phyloP scores from a whole-genome alignment of 768 basidiomycete genomes.

The Tulasnella calospora region DNA sequence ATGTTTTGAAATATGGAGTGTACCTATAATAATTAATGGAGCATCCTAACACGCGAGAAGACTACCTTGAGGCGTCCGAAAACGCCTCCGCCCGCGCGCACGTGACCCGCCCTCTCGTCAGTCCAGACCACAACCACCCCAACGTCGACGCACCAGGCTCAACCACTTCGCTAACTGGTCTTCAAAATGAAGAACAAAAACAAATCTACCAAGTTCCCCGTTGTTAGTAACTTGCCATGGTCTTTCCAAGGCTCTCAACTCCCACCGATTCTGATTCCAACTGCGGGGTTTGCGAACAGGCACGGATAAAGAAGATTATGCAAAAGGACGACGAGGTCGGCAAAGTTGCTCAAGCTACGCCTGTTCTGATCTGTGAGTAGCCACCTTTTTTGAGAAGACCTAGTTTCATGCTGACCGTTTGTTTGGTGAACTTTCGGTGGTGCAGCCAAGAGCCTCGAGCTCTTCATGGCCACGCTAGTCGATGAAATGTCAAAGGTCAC shows the following conservation, averaged over 20 bases:
- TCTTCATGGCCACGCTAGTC: constrained; percentile 81
- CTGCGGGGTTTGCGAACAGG: constrained; percentile 44
- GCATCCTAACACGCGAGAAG: too few relatives aligned
- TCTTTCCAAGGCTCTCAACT: neutral
- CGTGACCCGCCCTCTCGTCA: neutral
- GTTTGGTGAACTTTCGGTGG: neutral
- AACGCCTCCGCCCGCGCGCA: neutral
- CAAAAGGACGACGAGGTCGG: constrained; percentile 99
- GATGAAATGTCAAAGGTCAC: constrained; percentile 81
- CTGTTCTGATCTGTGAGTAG: constrained; percentile 87
- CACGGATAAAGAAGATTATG: constrained; percentile 99
- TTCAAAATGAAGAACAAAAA: constrained; percentile 77
- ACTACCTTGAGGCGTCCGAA: too few relatives aligned
- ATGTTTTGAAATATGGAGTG: neutral
- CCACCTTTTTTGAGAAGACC: neutral
- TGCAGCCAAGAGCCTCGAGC: constrained; percentile 87
- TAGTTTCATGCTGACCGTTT: neutral
- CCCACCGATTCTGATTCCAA: neutral
- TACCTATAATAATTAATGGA: neutral
- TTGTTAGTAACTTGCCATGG: constrained; percentile 50
- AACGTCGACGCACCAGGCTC: too few relatives aligned
- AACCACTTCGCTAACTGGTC: neutral
- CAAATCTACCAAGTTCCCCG: constrained; percentile 86
- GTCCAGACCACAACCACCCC: neutral
- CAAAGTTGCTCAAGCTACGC: constrained; percentile 94